Conservation (phyloP, 768 basidiomycete species). For the Termitomyces eurrhizus region DNA sequence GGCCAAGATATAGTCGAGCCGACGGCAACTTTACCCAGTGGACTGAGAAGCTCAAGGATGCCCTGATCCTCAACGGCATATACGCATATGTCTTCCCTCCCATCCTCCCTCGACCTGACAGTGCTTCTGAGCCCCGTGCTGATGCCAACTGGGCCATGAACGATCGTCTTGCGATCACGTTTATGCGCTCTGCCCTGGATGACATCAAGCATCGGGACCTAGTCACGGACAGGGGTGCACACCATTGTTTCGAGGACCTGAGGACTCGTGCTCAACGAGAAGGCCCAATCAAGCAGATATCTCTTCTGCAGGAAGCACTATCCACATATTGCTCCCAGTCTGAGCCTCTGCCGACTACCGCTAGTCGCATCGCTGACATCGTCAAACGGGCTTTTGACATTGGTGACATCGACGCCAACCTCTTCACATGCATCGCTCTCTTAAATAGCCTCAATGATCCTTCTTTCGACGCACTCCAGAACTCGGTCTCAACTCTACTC, state of each 20-base stretch:
- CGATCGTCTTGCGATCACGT: background rate
- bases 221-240: background rate
- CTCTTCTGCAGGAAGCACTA: background rate
- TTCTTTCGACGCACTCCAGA: background rate
- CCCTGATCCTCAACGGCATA: background rate
- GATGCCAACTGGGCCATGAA: background rate
- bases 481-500: background rate
- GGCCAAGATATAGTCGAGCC: background rate
- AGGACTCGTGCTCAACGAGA: background rate
- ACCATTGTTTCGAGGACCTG: background rate
- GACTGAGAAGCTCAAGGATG: background rate
- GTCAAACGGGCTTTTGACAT: background rate
- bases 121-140: background rate
- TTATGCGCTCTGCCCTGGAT: background rate
- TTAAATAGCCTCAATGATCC: background rate
- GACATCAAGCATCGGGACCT: background rate
- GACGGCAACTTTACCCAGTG: background rate
- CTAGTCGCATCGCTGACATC: background rate
- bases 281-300: background rate
- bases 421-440: background rate
- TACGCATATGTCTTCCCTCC: background rate
- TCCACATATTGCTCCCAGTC: background rate
- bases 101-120: background rate
- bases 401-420: background rate
- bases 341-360: background rate